Evolutionary conservation across 176 grass and related monocot species (phyloP).

Genomic region (Phragmites australis): DNA sequence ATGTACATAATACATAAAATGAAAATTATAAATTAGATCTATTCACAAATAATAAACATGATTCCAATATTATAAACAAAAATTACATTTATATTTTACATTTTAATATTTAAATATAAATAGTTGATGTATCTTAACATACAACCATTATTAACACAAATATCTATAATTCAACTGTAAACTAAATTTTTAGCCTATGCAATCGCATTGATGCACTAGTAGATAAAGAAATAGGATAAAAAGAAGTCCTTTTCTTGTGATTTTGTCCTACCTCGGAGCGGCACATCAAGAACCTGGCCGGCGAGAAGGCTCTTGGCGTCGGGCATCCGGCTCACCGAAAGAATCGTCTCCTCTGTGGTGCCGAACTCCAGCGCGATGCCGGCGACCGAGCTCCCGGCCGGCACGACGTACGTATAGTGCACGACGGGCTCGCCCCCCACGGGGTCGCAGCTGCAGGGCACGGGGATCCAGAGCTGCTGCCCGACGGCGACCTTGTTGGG

Average conservation of each 20-base stretch:
- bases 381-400: slow-evolving; percentile 48
- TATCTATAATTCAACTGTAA: too few relatives aligned
- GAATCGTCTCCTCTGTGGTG: slow-evolving; percentile 49
- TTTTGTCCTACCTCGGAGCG: slow-evolving; percentile 58
- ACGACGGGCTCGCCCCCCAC: slow-evolving; percentile 46
- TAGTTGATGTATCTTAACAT: too few relatives aligned
- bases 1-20: too few relatives aligned
- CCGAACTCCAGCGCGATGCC: slow-evolving; percentile 65
- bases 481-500: slow-evolving; percentile 52
- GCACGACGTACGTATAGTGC: slow-evolving; percentile 68
- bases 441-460: slow-evolving; percentile 96
- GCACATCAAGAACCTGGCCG: slow-evolving; percentile 88
- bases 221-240: neutral
- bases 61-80: too few relatives aligned
- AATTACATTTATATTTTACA: too few relatives aligned
- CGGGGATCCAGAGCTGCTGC: slow-evolving; percentile 76
- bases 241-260: fast-evolving
- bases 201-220: too few relatives aligned
- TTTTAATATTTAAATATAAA: too few relatives aligned
- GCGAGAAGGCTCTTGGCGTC: slow-evolving; percentile 75
- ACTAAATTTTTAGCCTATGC: too few relatives aligned
- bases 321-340: slow-evolving; percentile 57
- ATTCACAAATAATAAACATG: too few relatives aligned
- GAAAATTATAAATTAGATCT: too few relatives aligned
- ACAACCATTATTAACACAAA: too few relatives aligned